Conservation (phyloP, 768 basidiomycete genomes). For the Mycena amicta region DNA sequence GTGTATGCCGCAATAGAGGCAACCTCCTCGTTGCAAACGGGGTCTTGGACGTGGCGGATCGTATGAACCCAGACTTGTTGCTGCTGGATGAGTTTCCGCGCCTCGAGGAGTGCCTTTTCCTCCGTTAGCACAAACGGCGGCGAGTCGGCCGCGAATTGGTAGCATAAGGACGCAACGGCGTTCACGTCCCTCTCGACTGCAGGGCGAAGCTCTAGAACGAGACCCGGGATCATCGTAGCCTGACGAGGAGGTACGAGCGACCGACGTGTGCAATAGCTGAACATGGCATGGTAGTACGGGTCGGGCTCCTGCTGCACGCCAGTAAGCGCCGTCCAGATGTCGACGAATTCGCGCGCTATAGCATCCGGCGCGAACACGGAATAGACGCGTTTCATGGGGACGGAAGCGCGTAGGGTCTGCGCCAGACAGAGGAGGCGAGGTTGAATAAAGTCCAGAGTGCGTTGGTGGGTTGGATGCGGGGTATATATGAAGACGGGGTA, state of each 20-base stretch:
- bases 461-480: slow-evolving; percentile 39
- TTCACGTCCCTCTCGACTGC: slow-evolving; percentile 41
- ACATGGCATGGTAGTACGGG: slow-evolving; percentile 65
- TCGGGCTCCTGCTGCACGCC: slow-evolving; percentile 37
- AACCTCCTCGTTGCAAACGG: slow-evolving; percentile 33
- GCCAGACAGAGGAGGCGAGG: slow-evolving; percentile 48
- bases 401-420: slow-evolving; percentile 34
- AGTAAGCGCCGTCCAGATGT: slow-evolving; percentile 51
- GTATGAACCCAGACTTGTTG: slow-evolving; percentile 63
- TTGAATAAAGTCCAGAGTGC: slow-evolving; percentile 39
- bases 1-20: slow-evolving; percentile 73
- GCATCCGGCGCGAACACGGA: slow-evolving; percentile 63
- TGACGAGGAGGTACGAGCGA: slow-evolving; percentile 35
- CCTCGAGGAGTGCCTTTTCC: slow-evolving; percentile 51
- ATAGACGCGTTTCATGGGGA: slow-evolving; percentile 51
- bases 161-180: slow-evolving; percentile 50
- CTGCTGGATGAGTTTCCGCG: slow-evolving; percentile 47
- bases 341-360: slow-evolving; percentile 49
- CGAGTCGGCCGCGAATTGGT: slow-evolving; percentile 58
- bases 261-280: slow-evolving; percentile 53
- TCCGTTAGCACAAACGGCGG: slow-evolving; percentile 54
- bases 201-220: slow-evolving; percentile 42
- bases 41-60: slow-evolving; percentile 31
- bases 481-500: slow-evolving; percentile 72
- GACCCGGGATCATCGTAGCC: slow-evolving; percentile 23